Evolutionary conservation across 768 basidiomycete species (phyloP), one percentile per base, ranked within the genome.

Genomic region (Lentinula lateritia): DNA sequence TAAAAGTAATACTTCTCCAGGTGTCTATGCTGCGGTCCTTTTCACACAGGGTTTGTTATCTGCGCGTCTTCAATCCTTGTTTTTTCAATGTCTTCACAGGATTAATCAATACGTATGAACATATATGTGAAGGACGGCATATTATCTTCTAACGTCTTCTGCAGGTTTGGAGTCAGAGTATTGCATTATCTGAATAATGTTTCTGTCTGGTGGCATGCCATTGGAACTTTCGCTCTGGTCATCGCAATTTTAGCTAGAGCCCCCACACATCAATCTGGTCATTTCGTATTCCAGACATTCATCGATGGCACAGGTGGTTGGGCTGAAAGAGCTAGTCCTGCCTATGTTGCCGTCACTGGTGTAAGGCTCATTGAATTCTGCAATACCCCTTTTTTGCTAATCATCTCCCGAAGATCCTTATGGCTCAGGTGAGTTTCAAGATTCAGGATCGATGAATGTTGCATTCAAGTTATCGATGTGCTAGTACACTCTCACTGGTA

Each of bases 231-330:
- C 3, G 75, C 84, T 4, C 69, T 93, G 18, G 82, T 85, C 16
- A 81, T 92, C 28, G 87, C 88, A 0, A 78, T 90, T 50, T 79
- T 93, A 8, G 86, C 84, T 2, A 85, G 84, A 55, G 90, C 90
- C 1, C 89, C 89, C 2, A 83, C 73, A 3, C 88, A 87, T 64
- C 88, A 90, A 66, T 80, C 83, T 0, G 88, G 75, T 2, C 78
- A 76, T 46, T 90, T 89, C 66, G 90, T 93, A 7, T 92, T 93
- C 69, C 72, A 69, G 43, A 83, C 79, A 2, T 91, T 91, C 69
- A 78, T 88, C 59, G 90, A 93, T 68, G 81, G 79, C 9, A 90
- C 90, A 0, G 88, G 87, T 3, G 88, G 88, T 9, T 92, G 90
- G 90, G 78, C 83, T 20, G 76, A 78, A 16, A 78, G 89, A 8